Conservation (phyloP, 768 basidiomycete species). For the Megacollybia marginata region DNA sequence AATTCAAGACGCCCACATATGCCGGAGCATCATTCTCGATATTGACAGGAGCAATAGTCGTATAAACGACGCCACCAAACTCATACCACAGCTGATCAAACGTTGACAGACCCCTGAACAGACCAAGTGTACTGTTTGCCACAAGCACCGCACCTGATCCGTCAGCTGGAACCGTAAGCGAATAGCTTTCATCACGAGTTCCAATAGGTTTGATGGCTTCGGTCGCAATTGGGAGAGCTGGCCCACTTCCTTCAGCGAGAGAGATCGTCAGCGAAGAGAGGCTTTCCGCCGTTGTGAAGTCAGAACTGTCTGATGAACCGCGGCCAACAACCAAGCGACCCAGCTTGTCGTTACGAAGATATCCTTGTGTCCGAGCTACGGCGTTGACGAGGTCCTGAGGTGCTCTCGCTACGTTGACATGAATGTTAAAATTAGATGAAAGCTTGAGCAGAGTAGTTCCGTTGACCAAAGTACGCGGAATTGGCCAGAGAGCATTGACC, state of each 20-base stretch:
- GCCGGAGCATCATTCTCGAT: slow-evolving; percentile 56
- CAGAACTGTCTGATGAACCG: slow-evolving; percentile 36
- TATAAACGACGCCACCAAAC: slow-evolving; percentile 38
- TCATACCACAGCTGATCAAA: slow-evolving; percentile 68
- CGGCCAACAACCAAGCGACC: slow-evolving; percentile 53
- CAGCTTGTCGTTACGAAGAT: slow-evolving; percentile 46
- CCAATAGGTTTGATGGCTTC: slow-evolving; percentile 46
- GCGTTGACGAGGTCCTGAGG: slow-evolving; percentile 57
- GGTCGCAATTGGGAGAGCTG: slow-evolving; percentile 36
- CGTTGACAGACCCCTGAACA: slow-evolving; percentile 70
- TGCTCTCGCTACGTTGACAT: slow-evolving; percentile 30
- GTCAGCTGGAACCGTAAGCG: slow-evolving; percentile 43
- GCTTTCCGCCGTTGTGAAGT: slow-evolving; percentile 29
- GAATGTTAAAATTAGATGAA: slow-evolving; percentile 43
- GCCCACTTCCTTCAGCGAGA: slow-evolving; percentile 21
- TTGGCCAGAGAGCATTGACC: slow-evolving; percentile 30
- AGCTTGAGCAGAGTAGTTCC: slow-evolving; percentile 39
- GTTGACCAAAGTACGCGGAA: slow-evolving; percentile 37
- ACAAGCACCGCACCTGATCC: slow-evolving; percentile 46
- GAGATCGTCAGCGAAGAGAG: slow-evolving; percentile 38
- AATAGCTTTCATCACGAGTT: slow-evolving; percentile 53
- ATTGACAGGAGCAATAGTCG: slow-evolving; percentile 45
- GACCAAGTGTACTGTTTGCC: slow-evolving; percentile 59
- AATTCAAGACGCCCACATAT: slow-evolving; percentile 37
- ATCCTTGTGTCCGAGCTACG: slow-evolving; percentile 36